phyloP scores from a whole-genome alignment of 73 alveolate species.

The Tetrahymena elliotti region DNA sequence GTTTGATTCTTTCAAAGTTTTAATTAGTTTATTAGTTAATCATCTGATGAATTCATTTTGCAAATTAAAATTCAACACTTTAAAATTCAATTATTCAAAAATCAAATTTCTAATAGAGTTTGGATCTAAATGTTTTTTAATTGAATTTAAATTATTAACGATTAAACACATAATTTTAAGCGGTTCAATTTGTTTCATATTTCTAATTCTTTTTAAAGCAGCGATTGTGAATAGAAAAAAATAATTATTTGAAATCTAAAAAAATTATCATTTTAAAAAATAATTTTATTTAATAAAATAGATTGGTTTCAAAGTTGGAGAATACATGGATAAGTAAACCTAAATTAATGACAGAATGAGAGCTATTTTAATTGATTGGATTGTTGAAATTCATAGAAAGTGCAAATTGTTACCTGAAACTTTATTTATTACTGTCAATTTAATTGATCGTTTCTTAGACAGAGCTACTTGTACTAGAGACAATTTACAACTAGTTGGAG shows the following conservation, averaged over 20 bases:
- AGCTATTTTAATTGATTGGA: conserved; percentile 74
- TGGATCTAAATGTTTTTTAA: not conserved
- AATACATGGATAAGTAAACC: conserved; percentile 23
- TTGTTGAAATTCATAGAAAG: conserved; percentile 63
- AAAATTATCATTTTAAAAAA: not conserved
- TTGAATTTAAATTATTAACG: not conserved
- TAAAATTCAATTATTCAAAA: not conserved
- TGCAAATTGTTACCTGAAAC: conserved; percentile 64
- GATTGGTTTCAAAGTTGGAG: not conserved
- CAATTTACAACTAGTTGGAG: conserved; percentile 68
- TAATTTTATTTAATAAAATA: not conserved
- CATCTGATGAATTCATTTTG: not conserved
- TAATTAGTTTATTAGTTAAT: not conserved
- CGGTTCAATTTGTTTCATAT: not conserved
- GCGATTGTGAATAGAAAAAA: no score
- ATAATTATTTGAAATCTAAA: not conserved
- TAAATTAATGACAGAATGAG: conserved; percentile 75
- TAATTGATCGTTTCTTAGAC: conserved; percentile 61
- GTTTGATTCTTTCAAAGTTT: no score
- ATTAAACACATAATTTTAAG: not conserved
- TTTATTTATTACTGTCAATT: conserved; percentile 50
- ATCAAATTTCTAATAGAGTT: not conserved
- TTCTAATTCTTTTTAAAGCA: no score
- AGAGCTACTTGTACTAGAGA: conserved; percentile 23
- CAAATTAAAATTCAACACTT: not conserved